Conservation (phyloP, 306 rosid species). For the Castanospermum australe region DNA sequence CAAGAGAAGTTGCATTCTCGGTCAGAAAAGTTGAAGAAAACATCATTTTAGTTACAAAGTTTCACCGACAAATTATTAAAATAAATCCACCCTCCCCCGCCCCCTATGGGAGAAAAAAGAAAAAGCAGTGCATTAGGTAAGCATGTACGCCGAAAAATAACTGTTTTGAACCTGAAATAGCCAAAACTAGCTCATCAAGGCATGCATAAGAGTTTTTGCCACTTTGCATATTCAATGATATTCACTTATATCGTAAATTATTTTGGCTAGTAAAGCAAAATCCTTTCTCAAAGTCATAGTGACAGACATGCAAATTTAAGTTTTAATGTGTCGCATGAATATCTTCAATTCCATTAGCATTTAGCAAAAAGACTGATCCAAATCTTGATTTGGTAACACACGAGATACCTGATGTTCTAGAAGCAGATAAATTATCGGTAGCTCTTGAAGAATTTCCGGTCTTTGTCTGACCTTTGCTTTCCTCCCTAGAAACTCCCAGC, state of each 20-base stretch:
- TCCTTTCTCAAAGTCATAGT: neutral
- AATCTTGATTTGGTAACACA: neutral
- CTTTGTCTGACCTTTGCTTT: constrained; percentile 48
- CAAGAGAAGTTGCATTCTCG: neutral
- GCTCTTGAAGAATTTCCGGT: constrained; percentile 43
- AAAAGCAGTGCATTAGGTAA: neutral
- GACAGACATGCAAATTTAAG: neutral
- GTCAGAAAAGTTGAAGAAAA: constrained; percentile 3
- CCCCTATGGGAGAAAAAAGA: neutral
- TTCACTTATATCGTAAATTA: neutral
- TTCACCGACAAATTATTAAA: neutral
- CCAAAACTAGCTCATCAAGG: neutral
- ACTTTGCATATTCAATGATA: neutral
- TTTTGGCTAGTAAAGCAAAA: constrained; percentile 2
- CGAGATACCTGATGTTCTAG: constrained; percentile 55
- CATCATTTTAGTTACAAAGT: neutral
- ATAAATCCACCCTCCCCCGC: neutral
- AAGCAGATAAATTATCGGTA: constrained; percentile 48
- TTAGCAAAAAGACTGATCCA: neutral
- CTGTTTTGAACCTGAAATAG: neutral
- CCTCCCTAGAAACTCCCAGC: constrained; percentile 65
- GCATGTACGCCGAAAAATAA: neutral
- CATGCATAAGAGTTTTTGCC: neutral
- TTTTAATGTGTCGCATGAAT: neutral
- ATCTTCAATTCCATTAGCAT: constrained; percentile 1